Base-by-base conservation (phyloP, 2,329 filamentous ascomycete genomes). In the Gaeumannomyces tritici region DNA sequence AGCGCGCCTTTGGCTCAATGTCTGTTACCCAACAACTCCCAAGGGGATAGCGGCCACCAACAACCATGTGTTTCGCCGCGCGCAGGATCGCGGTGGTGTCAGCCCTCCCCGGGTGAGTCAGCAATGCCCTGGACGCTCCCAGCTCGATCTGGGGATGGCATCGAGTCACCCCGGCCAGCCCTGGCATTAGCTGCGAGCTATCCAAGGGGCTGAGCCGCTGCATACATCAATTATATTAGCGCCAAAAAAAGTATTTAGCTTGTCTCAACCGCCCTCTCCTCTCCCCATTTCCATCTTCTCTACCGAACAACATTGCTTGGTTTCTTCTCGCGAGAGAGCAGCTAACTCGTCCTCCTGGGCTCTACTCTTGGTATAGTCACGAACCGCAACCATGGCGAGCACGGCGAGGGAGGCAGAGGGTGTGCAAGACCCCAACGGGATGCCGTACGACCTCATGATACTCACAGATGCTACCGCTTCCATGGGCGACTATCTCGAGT, bases 391-490 rank as follows among this genome's bases (percentile, higher is more conserved):
- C 55, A 56, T 56, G 55, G 55, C 55, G 13, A 12, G 5, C 24
- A 12, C 55, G 1, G 42, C 42, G 21, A 51, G 21, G 2, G 42
- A n/a, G 42, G 42, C 42, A 6, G 42, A n/a, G 42, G 42, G 18
- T 21, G 18, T 21, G 18, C 42, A 9, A 11, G 42, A 2, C 8
- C n/a, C 21, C 21, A 21, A 7, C 42, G 21, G n/a, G 3, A 51
- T 51, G 42, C 59, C 47, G 31, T 77, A 77, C 63, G 79, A 82
- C 66, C 73, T 82, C 4, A 67, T 81, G 24, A 72, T 81, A 64
- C 65, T 82, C 57, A 76, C 75, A 12, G 79, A 81, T 66, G 77
- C 76, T 26, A 81, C 78, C 0, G 70, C 65, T 18, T 81, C 78
- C 21, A 81, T 81, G 79, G 64, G 65, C 35, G 64, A 60, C 31